Evolutionary conservation across 306 rosid genomes (phyloP).

Genomic region (Lathyrus sativus): DNA sequence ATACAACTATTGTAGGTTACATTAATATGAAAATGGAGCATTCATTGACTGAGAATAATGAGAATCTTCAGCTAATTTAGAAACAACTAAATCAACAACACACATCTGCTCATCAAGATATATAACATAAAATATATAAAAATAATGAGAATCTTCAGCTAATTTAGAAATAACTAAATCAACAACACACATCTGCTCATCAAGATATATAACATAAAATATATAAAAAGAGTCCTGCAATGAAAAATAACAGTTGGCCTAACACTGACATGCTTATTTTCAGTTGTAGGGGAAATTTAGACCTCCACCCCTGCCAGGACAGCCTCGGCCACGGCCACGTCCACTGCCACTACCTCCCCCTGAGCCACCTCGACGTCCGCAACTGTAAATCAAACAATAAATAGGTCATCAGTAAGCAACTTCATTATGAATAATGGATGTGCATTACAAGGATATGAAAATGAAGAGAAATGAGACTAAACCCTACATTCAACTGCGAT

Average conservation of each 20-base stretch:
- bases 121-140: no score
- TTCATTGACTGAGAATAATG: slow-evolving; percentile 89
- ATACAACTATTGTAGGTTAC: no score
- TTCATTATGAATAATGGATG: background rate
- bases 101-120: slow-evolving; percentile 92
- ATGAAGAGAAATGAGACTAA: no score
- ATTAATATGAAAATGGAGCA: slow-evolving; percentile 89
- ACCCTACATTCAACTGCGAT: background rate
- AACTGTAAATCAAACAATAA: slow-evolving; percentile 33
- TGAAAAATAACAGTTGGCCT: slow-evolving; percentile 29
- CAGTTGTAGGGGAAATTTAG: no score
- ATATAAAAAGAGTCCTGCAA: slow-evolving; percentile 32
- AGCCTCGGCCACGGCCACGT: slow-evolving; percentile 42
- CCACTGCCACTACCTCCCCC: slow-evolving; percentile 47
- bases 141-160: slow-evolving; percentile 90
- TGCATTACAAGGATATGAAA: no score
- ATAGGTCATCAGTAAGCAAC: background rate
- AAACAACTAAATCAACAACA: slow-evolving; percentile 81
- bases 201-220: slow-evolving; percentile 62
- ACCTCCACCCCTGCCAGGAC: slow-evolving; percentile 43
- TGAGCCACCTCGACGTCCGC: slow-evolving; percentile 59
- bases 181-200: slow-evolving; percentile 89
- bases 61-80: slow-evolving; percentile 92
- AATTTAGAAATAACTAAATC: slow-evolving; percentile 88
- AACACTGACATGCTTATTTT: no score